Evolutionary conservation across 192 early-diverging fungal species (phyloP).

Genomic region (Chytriomyces hyalinus): DNA sequence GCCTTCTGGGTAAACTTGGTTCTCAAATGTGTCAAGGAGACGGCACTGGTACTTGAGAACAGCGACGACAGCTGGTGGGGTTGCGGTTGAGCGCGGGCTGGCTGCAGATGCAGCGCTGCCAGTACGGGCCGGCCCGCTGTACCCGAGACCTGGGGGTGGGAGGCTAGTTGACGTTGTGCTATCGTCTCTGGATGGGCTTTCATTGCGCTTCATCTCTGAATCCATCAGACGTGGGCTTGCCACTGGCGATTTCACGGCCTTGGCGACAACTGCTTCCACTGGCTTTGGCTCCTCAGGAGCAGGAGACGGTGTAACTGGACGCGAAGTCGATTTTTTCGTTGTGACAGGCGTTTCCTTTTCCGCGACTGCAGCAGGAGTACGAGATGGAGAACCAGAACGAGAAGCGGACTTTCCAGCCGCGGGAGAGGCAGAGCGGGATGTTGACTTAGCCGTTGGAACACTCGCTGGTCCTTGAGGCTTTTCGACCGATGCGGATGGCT

Average conservation of each 20-base stretch:
- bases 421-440: slow-evolving; percentile 6
- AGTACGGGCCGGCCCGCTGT: neutral
- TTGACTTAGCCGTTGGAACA: neutral
- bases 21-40: slow-evolving; percentile 41
- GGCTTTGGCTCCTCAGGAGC: slow-evolving; percentile 12
- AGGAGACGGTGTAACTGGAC: neutral
- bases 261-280: slow-evolving; percentile 21
- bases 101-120: slow-evolving; percentile 15
- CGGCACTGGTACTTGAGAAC: slow-evolving; percentile 17
- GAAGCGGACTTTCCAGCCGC: neutral
- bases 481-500: slow-evolving; percentile 9
- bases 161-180: neutral
- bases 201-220: slow-evolving; percentile 1
- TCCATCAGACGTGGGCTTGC: neutral
- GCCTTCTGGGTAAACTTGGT: slow-evolving; percentile 58
- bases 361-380: slow-evolving; percentile 2
- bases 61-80: slow-evolving; percentile 25
- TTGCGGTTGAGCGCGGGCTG: slow-evolving; percentile 6
- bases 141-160: neutral
- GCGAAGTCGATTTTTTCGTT: slow-evolving; percentile 25
- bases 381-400: neutral
- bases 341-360: slow-evolving; percentile 32
- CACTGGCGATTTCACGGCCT: slow-evolving; percentile 23
- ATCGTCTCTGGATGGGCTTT: neutral
- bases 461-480: neutral